A percentile compares a stretch with the other conserved stretches of the same genome.
These are phyloP conservation scores for Boletus tomentosulus DNA, from an alignment of 768 basidiomycete genomes.

Conservation along the genomic window DNA sequence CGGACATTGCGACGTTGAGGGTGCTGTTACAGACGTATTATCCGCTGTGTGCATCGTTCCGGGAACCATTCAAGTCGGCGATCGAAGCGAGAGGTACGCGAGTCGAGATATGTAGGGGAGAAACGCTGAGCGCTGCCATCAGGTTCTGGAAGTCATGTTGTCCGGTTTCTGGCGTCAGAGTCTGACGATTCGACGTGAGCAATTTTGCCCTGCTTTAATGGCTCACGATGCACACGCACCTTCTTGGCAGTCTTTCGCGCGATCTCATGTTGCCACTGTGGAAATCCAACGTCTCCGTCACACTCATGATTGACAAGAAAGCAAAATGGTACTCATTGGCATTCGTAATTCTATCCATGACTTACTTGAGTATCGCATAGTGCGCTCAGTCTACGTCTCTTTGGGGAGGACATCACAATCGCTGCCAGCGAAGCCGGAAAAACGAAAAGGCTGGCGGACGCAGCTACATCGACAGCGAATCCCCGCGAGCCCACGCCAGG, in stretches of 20 bases:
- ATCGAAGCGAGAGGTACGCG: slow-evolving; percentile 52
- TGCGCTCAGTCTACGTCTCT: slow-evolving; percentile 82
- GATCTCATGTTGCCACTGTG: slow-evolving; percentile 91
- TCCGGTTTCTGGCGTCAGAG: slow-evolving; percentile 58
- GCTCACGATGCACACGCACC: neutral
- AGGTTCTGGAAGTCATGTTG: slow-evolving; percentile 72
- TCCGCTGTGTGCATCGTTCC: slow-evolving; percentile 65
- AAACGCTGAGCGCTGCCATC: neutral
- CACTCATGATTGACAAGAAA: slow-evolving; percentile 94
- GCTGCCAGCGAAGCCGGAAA: slow-evolving; percentile 38
- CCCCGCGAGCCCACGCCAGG: slow-evolving; percentile 1
- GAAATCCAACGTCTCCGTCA: slow-evolving; percentile 85
- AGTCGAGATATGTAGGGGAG: slow-evolving; percentile 36
- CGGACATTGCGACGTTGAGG: slow-evolving; percentile 53
- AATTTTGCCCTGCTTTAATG: neutral
- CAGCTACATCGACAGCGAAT: neutral
- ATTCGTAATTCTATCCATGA: neutral
- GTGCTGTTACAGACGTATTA: slow-evolving; percentile 76
- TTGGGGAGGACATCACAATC: slow-evolving; percentile 70
- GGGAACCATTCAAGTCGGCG: slow-evolving; percentile 50
- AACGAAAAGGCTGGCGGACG: slow-evolving; percentile 12
- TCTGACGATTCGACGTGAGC: slow-evolving; percentile 54
- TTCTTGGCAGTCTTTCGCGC: slow-evolving; percentile 53
- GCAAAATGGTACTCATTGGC: slow-evolving; percentile 71
- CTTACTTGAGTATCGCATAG: slow-evolving; percentile 36